Evolutionary conservation across 1,284 basidiomycete genomes (phyloP), one percentile per base, ranked within the genome.

Genomic region (Ceratobasidium sp.): DNA sequence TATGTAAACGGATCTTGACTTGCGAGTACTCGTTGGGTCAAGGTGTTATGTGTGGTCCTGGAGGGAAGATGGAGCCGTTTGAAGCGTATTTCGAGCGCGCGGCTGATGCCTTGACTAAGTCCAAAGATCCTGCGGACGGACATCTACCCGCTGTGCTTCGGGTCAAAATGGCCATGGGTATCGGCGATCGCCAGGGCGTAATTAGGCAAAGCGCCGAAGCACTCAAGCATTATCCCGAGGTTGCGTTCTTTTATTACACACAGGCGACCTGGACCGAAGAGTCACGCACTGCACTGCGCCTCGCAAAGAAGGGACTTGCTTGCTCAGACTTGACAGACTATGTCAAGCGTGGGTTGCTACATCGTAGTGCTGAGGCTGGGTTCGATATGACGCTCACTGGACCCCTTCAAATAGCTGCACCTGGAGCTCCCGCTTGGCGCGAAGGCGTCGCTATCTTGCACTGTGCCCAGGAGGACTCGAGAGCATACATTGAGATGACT

Each of bases 401-500:
- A 4, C 71, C 71, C 8, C 31, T 74, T 6, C 13, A 64, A 37
- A 28, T 53, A 31, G 71, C 71, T 42, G 60, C 42, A 5, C 60
- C 71, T 10, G 71, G 71, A 7, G 53, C 58, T 1, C 71, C 71
- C 31, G 71, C 60, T 8, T 74, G 71, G 71, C 56, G 71, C n/a
- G 71, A 74, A 37, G 71, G 58, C 0, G 60, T 74, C 1, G 71
- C 71, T 3, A 74, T 74, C 13, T 53, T 74, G 33, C 71, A 74
- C 35, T 64, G 60, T 45, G 60, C 58, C 6, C 60, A 53, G 35
- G 71, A 74, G 47, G 71, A 74, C 49, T 51, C 71, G 33, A 74
- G 45, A 60, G 71, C 58, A 8, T 74, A 74, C 39, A 74, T 74
- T 45, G 71, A 74, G 23, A 74, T 74, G 71, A 74, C 71, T 20